Evolutionary conservation across 2,329 filamentous ascomycete genomes (phyloP).

Genomic region (Pleomassaria siparia): DNA sequence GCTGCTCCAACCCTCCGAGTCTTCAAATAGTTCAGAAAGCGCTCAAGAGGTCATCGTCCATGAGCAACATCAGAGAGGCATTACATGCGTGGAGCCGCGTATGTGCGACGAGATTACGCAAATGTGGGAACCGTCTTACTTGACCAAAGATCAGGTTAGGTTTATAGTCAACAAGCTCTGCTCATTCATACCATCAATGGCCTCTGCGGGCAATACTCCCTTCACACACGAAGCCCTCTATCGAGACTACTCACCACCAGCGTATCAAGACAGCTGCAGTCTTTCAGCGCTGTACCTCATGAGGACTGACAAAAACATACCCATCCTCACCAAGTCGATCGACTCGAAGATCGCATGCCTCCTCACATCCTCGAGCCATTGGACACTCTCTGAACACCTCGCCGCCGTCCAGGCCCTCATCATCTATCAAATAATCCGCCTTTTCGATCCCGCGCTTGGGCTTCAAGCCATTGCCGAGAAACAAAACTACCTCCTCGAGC

Average conservation of each 20-base stretch:
- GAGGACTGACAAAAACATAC: slow-evolving; percentile 21
- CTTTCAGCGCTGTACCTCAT: slow-evolving; percentile 28
- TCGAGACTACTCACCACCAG: slow-evolving; percentile 17
- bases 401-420: slow-evolving; percentile 36
- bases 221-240: slow-evolving; percentile 31
- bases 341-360: slow-evolving; percentile 22
- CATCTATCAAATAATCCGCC: slow-evolving; percentile 34
- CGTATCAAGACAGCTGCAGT: slow-evolving; percentile 29
- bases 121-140: slow-evolving; percentile 16
- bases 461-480: slow-evolving; percentile 17
- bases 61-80: too few relatives aligned
- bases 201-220: slow-evolving; percentile 22
- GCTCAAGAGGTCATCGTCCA: slow-evolving; percentile 7
- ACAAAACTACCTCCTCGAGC: slow-evolving; percentile 25
- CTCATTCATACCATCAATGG: slow-evolving; percentile 22
- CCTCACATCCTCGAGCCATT: slow-evolving; percentile 13
- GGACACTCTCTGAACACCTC: slow-evolving; percentile 29
- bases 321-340: slow-evolving; percentile 21
- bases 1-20: slow-evolving; percentile 6
- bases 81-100: not conserved
- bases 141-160: slow-evolving; percentile 17
- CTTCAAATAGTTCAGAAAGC: slow-evolving; percentile 17
- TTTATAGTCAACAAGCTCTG: slow-evolving; percentile 18
- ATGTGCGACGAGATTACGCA: slow-evolving; percentile 13
- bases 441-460: slow-evolving; percentile 26